phyloP scores from a whole-genome alignment of 2,329 filamentous ascomycete species.

The Stachybotrys elegans region DNA sequence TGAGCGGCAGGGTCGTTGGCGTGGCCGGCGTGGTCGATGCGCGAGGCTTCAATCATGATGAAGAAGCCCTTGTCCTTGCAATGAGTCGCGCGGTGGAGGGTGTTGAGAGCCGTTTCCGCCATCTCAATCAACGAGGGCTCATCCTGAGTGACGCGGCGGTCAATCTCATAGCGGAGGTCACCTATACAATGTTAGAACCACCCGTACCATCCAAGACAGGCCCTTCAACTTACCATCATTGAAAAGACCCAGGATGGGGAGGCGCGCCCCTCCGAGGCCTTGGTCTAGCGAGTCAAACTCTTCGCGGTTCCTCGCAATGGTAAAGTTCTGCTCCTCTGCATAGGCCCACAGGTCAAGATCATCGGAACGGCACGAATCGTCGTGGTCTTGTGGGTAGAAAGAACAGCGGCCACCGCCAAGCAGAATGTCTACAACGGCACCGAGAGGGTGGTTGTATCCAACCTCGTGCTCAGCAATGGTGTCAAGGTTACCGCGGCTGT shows the following conservation, averaged over 20 bases:
- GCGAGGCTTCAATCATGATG: conserved; percentile 29
- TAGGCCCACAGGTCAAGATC: conserved; percentile 26
- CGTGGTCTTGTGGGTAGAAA: conserved; percentile 28
- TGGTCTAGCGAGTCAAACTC: conserved; percentile 21
- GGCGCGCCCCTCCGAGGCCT: conserved; percentile 13
- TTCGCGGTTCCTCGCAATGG: conserved; percentile 26
- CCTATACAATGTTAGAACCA: background rate
- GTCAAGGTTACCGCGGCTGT: conserved; percentile 23
- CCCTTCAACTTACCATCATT: conserved; percentile 18
- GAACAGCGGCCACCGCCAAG: conserved; percentile 32
- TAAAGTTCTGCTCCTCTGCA: conserved; percentile 25
- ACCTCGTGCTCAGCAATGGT: conserved; percentile 31
- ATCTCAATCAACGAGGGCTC: conserved; percentile 15
- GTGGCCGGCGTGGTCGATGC: conserved; percentile 32
- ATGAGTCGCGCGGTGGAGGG: conserved; percentile 24
- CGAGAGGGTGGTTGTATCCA: conserved; percentile 27
- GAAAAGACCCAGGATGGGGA: conserved; percentile 32
- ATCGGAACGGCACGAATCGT: conserved; percentile 28
- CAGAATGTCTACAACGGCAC: conserved; percentile 27
- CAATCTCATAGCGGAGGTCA: conserved; percentile 28
- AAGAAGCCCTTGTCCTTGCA: conserved; percentile 20
- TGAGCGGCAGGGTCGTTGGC: conserved; percentile 49
- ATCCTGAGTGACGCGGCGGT: conserved; percentile 17
- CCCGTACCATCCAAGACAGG: background rate
- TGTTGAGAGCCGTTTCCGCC: conserved; percentile 26